Conservation (phyloP, 805 yeast species). For the Teunomyces panamensis region DNA sequence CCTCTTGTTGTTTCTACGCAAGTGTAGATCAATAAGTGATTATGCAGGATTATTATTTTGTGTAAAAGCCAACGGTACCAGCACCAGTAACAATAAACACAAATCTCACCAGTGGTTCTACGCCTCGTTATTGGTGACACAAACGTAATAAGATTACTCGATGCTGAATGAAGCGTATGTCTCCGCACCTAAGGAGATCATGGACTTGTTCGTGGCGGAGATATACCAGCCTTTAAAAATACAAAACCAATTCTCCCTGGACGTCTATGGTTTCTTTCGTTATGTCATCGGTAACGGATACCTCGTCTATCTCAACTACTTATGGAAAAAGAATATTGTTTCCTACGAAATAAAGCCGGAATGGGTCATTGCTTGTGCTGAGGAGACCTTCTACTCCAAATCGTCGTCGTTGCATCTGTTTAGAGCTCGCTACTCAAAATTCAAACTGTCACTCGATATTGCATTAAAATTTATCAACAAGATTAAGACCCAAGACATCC, state of each 20-base stretch:
- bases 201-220: slow-evolving; percentile 1
- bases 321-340: background rate
- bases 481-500: background rate
- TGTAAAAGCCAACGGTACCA: background rate
- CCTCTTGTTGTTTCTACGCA: background rate
- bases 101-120: background rate
- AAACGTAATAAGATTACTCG: background rate
- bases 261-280: slow-evolving; percentile 1
- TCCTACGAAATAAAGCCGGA: background rate
- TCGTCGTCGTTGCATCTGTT: background rate
- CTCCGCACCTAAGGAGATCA: background rate
- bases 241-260: slow-evolving; percentile 1
- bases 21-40: background rate
- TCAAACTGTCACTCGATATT: background rate
- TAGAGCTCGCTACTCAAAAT: background rate
- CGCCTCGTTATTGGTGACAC: background rate
- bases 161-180: slow-evolving; percentile 1
- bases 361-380: background rate
- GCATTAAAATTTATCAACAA: slow-evolving; percentile 1
- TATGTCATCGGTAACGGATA: background rate
- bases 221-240: background rate
- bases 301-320: background rate
- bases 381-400: background rate
- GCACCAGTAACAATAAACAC: background rate
- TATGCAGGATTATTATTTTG: background rate